These are phyloP conservation scores for Solioccasus polychromus DNA, from an alignment of 768 basidiomycete genomes.

Conservation along the genomic window DNA sequence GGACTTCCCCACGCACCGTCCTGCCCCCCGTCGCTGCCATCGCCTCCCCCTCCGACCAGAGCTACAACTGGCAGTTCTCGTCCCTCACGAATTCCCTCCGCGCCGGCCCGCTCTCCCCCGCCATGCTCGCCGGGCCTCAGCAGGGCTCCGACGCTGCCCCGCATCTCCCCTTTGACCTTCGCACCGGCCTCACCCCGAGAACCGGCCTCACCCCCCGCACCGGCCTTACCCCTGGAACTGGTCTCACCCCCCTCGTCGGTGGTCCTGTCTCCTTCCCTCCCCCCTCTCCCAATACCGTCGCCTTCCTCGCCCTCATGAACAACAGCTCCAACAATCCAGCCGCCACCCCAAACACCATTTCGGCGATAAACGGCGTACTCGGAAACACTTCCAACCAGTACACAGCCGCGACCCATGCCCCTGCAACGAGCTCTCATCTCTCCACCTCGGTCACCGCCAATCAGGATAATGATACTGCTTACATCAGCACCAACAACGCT, in stretches of 20 bases:
- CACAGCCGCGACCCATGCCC: slow-evolving; percentile 30
- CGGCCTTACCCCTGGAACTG: slow-evolving; percentile 72
- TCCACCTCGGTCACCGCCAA: slow-evolving; percentile 35
- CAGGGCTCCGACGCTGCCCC: slow-evolving; percentile 38
- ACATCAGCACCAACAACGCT: slow-evolving; percentile 50
- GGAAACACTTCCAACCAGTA: slow-evolving; percentile 34
- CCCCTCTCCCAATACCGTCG: slow-evolving; percentile 84
- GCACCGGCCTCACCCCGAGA: slow-evolving; percentile 84
- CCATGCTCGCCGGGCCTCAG: slow-evolving; percentile 91
- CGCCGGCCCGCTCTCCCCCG: slow-evolving; percentile 91
- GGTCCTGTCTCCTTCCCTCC: slow-evolving; percentile 78
- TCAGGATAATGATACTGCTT: slow-evolving; percentile 33
- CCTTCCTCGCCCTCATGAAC: slow-evolving; percentile 90
- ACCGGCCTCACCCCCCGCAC: slow-evolving; percentile 87
- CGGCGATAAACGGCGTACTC: slow-evolving; percentile 72
- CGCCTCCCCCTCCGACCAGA: slow-evolving; percentile 51
- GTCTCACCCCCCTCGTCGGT: slow-evolving; percentile 77
- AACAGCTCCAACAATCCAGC: slow-evolving; percentile 45
- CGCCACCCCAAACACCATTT: slow-evolving; percentile 60
- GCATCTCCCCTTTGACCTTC: slow-evolving; percentile 65
- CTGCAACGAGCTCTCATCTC: slow-evolving; percentile 33
- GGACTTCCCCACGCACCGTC: slow-evolving; percentile 57
- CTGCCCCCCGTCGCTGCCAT: slow-evolving; percentile 82
- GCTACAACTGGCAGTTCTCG: slow-evolving; percentile 61
- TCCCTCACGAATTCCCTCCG: slow-evolving; percentile 76